These are phyloP conservation scores for Fistulina hepatica DNA, from an alignment of 1,284 basidiomycete species.

Conservation along the genomic window DNA sequence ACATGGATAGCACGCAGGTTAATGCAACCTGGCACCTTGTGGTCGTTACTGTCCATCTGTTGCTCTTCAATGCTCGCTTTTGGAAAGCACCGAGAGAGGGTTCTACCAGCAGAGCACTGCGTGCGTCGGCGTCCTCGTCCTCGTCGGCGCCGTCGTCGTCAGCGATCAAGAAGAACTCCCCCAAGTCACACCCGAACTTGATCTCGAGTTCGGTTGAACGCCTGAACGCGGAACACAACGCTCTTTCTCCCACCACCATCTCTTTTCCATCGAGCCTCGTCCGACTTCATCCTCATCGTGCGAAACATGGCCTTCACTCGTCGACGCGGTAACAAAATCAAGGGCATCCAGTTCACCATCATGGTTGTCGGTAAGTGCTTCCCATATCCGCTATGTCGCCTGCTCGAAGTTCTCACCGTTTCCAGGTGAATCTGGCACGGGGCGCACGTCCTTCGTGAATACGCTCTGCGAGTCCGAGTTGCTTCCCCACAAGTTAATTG, in stretches of 20 bases:
- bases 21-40: too few relatives aligned
- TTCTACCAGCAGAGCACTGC: too few relatives aligned
- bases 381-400: neutral
- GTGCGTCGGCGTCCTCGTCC: too few relatives aligned
- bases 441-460: conserved; percentile 93
- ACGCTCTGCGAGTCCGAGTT: conserved; percentile 87
- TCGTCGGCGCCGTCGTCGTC: too few relatives aligned
- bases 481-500: conserved; percentile 66
- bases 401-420: neutral
- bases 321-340: conserved; percentile 83
- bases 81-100: too few relatives aligned
- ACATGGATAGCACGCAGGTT: too few relatives aligned
- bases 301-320: conserved; percentile 24
- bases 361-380: conserved; percentile 77
- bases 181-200: too few relatives aligned
- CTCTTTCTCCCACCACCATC: conserved; percentile 3
- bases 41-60: too few relatives aligned
- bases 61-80: too few relatives aligned
- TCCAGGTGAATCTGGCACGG: conserved; percentile 83
- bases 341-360: conserved; percentile 88
- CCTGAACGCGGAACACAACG: conserved; percentile 1
- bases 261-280: conserved; percentile 8
- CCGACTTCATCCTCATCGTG: conserved; percentile 22
- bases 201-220: too few relatives aligned
- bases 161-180: too few relatives aligned